These are phyloP conservation scores for Rhizopogon rudus DNA, from an alignment of 768 basidiomycete species.

Conservation along the genomic window DNA sequence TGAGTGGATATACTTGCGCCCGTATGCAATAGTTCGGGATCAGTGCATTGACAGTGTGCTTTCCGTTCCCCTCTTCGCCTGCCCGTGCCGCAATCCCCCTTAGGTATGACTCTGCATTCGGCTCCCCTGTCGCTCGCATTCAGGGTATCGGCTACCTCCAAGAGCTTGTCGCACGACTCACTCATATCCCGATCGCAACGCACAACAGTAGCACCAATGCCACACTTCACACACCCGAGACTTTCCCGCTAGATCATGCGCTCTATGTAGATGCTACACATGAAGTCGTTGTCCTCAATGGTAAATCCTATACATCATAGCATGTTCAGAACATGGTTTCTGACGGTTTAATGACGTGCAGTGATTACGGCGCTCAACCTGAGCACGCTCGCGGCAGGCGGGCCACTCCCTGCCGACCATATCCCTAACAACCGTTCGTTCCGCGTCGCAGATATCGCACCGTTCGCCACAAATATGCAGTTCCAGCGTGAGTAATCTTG, in stretches of 20 bases:
- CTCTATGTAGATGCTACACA: constrained; percentile 78
- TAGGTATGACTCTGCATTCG: constrained; percentile 71
- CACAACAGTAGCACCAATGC: constrained; percentile 85
- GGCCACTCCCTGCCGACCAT: constrained; percentile 72
- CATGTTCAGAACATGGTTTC: neutral
- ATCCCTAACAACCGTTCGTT: constrained; percentile 64
- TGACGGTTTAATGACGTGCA: constrained; percentile 18
- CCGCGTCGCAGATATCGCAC: constrained; percentile 71
- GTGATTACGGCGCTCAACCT: constrained; percentile 86
- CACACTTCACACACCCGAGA: constrained; percentile 65
- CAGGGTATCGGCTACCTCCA: constrained; percentile 80
- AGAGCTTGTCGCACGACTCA: constrained; percentile 79
- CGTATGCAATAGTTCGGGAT: neutral
- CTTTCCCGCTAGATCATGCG: constrained; percentile 66
- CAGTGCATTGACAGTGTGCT: neutral
- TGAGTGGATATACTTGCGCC: neutral
- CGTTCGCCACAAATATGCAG: constrained; percentile 86
- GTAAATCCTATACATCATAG: constrained; percentile 31
- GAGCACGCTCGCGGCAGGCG: constrained; percentile 63
- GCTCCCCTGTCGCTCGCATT: constrained; percentile 72
- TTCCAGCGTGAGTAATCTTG: constrained; percentile 64
- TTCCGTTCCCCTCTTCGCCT: constrained; percentile 1
- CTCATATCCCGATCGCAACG: constrained; percentile 60
- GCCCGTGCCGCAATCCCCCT: constrained; percentile 12
- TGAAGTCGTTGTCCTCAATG: constrained; percentile 41